Evolutionary conservation across 208 protist genomes (phyloP).

Genomic region (Herpetomonas muscarum): DNA sequence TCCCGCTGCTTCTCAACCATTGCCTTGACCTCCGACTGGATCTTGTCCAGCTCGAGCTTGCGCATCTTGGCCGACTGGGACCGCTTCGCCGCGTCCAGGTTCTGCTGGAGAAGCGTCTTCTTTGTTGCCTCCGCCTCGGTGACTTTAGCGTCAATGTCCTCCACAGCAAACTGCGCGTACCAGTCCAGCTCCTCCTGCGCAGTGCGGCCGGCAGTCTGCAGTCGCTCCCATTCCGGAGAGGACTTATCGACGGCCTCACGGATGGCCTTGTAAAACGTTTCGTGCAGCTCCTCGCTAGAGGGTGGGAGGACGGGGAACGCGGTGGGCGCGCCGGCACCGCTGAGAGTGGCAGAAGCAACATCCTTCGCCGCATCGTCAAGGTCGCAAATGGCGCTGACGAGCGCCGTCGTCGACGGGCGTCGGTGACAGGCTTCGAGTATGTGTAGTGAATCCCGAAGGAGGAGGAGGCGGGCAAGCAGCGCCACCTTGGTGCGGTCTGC

Average conservation of each 20-base stretch:
- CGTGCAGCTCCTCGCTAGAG: too few relatives aligned
- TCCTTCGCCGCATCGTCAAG: too few relatives aligned
- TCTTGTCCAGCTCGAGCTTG: conserved; percentile 2
- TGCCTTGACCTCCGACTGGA: conserved; percentile 6
- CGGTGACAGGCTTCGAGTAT: too few relatives aligned
- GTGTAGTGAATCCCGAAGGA: background rate
- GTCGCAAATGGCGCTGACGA: too few relatives aligned
- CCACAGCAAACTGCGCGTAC: conserved; percentile 51
- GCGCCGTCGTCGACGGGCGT: too few relatives aligned
- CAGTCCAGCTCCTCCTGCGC: conserved; percentile 34
- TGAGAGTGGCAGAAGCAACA: too few relatives aligned
- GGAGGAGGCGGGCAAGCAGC: background rate
- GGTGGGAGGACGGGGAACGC: too few relatives aligned
- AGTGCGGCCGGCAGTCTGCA: background rate
- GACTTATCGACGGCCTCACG: background rate
- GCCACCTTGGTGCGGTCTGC: background rate
- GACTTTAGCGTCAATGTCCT: conserved; percentile 28
- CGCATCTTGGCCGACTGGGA: background rate
- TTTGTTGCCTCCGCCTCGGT: conserved; percentile 18
- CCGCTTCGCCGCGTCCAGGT: background rate
- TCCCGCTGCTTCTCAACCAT: background rate
- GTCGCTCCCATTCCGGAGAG: conserved; percentile 4
- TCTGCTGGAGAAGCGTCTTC: conserved; percentile 12
- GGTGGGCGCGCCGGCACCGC: too few relatives aligned
- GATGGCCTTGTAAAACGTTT: background rate